These are phyloP conservation scores for Trichoderma aggressivum DNA, from an alignment of 2,329 filamentous ascomycete species.

Conservation along the genomic window DNA sequence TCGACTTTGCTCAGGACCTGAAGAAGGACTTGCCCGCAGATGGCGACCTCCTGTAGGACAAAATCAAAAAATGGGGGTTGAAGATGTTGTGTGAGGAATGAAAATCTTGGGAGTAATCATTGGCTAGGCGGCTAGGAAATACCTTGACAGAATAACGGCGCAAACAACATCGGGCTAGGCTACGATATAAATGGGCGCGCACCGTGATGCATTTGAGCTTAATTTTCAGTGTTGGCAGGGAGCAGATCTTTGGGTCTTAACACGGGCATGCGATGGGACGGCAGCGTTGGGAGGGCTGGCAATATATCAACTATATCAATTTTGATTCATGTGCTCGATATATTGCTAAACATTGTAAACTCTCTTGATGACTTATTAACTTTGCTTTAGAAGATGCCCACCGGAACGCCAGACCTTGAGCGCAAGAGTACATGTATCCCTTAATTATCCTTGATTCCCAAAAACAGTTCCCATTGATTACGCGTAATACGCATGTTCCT, in stretches of 20 bases:
- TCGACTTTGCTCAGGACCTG: slow-evolving; percentile 56
- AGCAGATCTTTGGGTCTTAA: slow-evolving; percentile 18
- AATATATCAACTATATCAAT: slow-evolving; percentile 19
- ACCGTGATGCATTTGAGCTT: slow-evolving; percentile 14
- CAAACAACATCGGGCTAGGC: slow-evolving; percentile 14
- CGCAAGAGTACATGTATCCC: slow-evolving; percentile 3
- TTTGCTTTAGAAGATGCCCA: neutral
- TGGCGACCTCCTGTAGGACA: neutral
- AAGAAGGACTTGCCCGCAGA: slow-evolving; percentile 45
- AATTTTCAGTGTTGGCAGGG: slow-evolving; percentile 13
- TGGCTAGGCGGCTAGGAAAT: slow-evolving; percentile 11
- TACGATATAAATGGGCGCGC: slow-evolving; percentile 18
- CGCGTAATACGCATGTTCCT: too few species aligned
- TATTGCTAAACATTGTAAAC: neutral
- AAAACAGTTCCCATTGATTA: neutral
- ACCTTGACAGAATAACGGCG: slow-evolving; percentile 16
- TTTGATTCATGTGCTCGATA: neutral
- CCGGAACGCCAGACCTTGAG: slow-evolving; percentile 11
- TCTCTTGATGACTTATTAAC: neutral
- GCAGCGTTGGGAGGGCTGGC: slow-evolving; percentile 5
- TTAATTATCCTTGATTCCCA: slow-evolving; percentile 6
- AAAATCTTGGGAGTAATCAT: slow-evolving; percentile 9
- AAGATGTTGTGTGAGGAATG: neutral
- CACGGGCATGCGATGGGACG: slow-evolving; percentile 4
- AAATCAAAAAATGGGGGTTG: neutral